A percentile compares a stretch with the other conserved stretches of the same genome.
Evolutionary conservation across 2,329 filamentous ascomycete genomes (phyloP).

Genomic region (Alternaria dauci): DNA sequence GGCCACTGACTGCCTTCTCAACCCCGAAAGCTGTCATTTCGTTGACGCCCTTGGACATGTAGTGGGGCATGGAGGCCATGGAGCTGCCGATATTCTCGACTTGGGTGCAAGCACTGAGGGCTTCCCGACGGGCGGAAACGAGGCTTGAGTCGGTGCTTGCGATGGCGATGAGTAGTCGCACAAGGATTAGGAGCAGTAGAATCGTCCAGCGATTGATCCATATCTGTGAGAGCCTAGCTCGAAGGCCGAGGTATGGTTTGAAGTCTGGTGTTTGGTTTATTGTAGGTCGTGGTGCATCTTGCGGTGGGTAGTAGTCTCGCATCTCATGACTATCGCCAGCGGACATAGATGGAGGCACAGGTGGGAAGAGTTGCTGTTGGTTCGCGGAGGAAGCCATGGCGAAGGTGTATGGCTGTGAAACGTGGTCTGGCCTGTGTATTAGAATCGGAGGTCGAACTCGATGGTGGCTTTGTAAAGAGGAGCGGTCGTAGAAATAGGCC

Average conservation of each 20-base stretch:
- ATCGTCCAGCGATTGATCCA: slow-evolving; percentile 99
- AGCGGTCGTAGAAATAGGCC: slow-evolving; percentile 25
- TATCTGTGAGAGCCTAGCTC: slow-evolving; percentile 88
- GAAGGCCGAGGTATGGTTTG: slow-evolving; percentile 91
- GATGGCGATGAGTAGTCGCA: slow-evolving; percentile 80
- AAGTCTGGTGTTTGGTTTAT: slow-evolving; percentile 72
- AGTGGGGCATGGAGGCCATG: slow-evolving; percentile 98
- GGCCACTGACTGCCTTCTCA: slow-evolving; percentile 78
- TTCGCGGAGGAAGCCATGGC: slow-evolving; percentile 60
- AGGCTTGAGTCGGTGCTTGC: slow-evolving; percentile 77
- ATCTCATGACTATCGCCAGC: slow-evolving; percentile 67
- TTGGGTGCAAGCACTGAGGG: slow-evolving; percentile 86
- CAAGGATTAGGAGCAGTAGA: slow-evolving; percentile 83
- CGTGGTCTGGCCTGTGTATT: slow-evolving; percentile 45
- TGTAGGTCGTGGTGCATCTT: slow-evolving; percentile 64
- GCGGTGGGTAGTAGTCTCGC: slow-evolving; percentile 66
- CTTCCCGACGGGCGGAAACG: slow-evolving; percentile 77
- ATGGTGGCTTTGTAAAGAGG: slow-evolving; percentile 9
- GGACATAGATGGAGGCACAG: slow-evolving; percentile 66
- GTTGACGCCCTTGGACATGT: slow-evolving; percentile 89
- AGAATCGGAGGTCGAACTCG: slow-evolving; percentile 28
- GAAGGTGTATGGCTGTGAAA: slow-evolving; percentile 39
- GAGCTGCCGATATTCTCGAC: slow-evolving; percentile 93
- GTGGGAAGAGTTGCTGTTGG: slow-evolving; percentile 63
- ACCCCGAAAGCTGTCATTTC: slow-evolving; percentile 81